A percentile compares a stretch with the other conserved stretches of the same genome.
These are phyloP conservation scores for Diaporthe sp. DNA, from an alignment of 2,329 filamentous ascomycete genomes.

Conservation along the genomic window DNA sequence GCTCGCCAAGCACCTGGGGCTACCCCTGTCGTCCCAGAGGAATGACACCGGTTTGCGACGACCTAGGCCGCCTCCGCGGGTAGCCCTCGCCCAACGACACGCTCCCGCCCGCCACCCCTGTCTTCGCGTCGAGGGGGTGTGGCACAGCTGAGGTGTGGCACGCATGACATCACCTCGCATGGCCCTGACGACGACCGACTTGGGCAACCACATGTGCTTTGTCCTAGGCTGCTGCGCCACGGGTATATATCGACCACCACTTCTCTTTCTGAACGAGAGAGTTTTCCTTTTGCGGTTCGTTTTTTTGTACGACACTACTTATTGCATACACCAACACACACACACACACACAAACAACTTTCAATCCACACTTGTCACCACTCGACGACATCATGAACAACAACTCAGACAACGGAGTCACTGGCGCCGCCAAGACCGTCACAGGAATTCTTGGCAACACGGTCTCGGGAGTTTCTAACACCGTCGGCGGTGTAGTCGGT, in stretches of 20 bases:
- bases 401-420: conserved; percentile 45
- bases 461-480: conserved; percentile 48
- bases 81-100: background rate
- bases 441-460: conserved; percentile 49
- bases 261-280: background rate
- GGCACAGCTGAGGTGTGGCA: conserved; percentile 30
- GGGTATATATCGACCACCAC: background rate
- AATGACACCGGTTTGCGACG: background rate
- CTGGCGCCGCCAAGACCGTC: conserved; percentile 44
- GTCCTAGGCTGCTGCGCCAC: conserved; percentile 8
- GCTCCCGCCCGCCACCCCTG: background rate
- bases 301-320: background rate
- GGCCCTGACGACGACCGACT: conserved; percentile 3
- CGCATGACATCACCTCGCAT: conserved; percentile 33
- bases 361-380: too few relatives aligned
- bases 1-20: background rate
- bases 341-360: background rate
- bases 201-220: background rate
- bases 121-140: background rate
- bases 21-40: background rate
- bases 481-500: conserved; percentile 48
- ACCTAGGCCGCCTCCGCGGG: background rate
- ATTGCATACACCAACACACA: background rate
- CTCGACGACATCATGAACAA: conserved; percentile 40
- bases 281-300: background rate